These are phyloP conservation scores for Smallanthus sonchifolius DNA, from an alignment of 129 eudicot species.

Conservation along the genomic window DNA sequence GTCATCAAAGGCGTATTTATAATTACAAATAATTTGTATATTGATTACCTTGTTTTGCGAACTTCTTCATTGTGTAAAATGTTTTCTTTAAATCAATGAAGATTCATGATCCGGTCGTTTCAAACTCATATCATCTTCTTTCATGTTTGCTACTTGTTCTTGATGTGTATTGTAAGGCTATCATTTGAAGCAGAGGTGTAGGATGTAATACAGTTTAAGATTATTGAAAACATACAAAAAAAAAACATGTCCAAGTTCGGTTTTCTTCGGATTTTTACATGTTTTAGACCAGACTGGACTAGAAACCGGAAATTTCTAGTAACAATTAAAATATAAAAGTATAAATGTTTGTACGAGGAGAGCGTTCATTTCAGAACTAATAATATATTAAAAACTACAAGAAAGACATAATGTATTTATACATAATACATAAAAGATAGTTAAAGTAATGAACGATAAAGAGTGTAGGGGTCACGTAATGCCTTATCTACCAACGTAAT, in stretches of 20 bases:
- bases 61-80: slow-evolving; percentile 4
- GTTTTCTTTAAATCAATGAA: not conserved
- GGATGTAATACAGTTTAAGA: not conserved
- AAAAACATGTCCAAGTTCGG: not conserved
- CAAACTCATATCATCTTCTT: not conserved
- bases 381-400: too few relatives aligned
- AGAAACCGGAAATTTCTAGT: too few relatives aligned
- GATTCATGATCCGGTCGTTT: not conserved
- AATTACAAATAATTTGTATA: slow-evolving; percentile 25
- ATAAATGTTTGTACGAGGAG: too few relatives aligned
- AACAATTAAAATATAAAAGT: too few relatives aligned
- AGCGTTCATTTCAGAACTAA: not conserved
- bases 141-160: not conserved
- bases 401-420: too few relatives aligned
- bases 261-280: too few relatives aligned
- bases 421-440: too few relatives aligned
- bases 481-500: too few relatives aligned
- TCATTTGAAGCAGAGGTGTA: not conserved
- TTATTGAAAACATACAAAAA: not conserved
- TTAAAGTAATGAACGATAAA: too few relatives aligned
- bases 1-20: slow-evolving; percentile 8
- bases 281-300: not conserved
- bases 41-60: slow-evolving; percentile 12
- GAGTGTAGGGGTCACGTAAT: too few relatives aligned
- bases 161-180: not conserved